Evolutionary conservation across 306 rosid genomes (phyloP).

Genomic region (Arachis stenosperma): DNA sequence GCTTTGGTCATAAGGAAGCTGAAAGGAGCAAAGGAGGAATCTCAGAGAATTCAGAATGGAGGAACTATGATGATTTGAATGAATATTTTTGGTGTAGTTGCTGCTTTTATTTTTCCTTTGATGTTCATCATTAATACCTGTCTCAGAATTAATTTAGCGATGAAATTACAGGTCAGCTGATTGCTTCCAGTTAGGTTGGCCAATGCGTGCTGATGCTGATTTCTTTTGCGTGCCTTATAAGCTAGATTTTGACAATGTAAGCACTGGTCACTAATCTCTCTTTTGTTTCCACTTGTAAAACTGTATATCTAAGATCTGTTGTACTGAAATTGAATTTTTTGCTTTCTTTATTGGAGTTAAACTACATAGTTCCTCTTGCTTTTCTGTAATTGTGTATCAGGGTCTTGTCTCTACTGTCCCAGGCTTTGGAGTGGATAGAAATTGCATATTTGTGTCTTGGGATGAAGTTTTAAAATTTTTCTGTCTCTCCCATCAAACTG

Average conservation of each 20-base stretch:
- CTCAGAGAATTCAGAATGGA: slow-evolving; percentile 97
- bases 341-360: no score
- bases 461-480: no score
- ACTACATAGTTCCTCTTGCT: no score
- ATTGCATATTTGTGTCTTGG: no score
- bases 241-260: slow-evolving; percentile 54
- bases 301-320: no score
- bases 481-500: no score
- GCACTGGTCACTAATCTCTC: slow-evolving; percentile 29
- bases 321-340: no score
- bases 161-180: slow-evolving; percentile 79
- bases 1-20: slow-evolving; percentile 68
- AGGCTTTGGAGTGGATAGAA: no score
- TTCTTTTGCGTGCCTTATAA: slow-evolving; percentile 59
- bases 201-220: slow-evolving; percentile 95
- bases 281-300: no score
- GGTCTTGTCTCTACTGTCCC: no score
- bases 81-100: slow-evolving; percentile 85
- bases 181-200: slow-evolving; percentile 98
- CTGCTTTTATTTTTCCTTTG: background rate
- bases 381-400: no score
- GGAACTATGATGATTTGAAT: slow-evolving; percentile 93
- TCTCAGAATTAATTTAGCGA: slow-evolving; percentile 33
- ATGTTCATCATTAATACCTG: slow-evolving; percentile 15
- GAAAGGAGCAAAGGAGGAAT: slow-evolving; percentile 72